These are phyloP conservation scores for Podila verticillata DNA, from an alignment of 192 early-diverging fungal species.

Conservation along the genomic window DNA sequence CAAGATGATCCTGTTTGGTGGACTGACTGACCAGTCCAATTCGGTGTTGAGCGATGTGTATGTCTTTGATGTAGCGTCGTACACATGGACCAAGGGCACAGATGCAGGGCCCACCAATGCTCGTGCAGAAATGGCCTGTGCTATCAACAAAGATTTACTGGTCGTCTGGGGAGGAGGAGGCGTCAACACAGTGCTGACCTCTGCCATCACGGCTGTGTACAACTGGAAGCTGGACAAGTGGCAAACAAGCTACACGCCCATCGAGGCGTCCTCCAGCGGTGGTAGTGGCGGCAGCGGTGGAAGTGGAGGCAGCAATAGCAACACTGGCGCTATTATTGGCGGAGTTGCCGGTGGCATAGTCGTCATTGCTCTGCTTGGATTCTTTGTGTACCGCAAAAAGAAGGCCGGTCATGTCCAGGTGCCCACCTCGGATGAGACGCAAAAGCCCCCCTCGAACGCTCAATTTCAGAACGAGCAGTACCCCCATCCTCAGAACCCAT, in stretches of 20 bases:
- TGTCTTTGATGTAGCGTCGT: constrained; percentile 6
- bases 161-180: constrained; percentile 14
- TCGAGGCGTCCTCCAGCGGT: neutral
- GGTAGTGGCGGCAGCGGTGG: neutral
- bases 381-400: neutral
- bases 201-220: neutral
- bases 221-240: neutral
- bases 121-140: constrained; percentile 16
- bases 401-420: neutral
- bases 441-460: no score
- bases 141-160: constrained; percentile 8
- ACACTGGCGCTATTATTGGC: constrained; percentile 2
- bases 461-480: no score
- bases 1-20: constrained; percentile 28
- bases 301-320: neutral
- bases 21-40: neutral
- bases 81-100: constrained; percentile 8
- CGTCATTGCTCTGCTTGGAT: neutral
- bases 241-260: neutral
- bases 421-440: neutral
- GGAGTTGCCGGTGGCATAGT: neutral
- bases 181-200: neutral
- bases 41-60: constrained; percentile 17
- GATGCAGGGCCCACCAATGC: neutral
- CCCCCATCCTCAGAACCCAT: no score